Conservation (phyloP, 2,329 filamentous ascomycete genomes). For the Colletotrichum nymphaeae region DNA sequence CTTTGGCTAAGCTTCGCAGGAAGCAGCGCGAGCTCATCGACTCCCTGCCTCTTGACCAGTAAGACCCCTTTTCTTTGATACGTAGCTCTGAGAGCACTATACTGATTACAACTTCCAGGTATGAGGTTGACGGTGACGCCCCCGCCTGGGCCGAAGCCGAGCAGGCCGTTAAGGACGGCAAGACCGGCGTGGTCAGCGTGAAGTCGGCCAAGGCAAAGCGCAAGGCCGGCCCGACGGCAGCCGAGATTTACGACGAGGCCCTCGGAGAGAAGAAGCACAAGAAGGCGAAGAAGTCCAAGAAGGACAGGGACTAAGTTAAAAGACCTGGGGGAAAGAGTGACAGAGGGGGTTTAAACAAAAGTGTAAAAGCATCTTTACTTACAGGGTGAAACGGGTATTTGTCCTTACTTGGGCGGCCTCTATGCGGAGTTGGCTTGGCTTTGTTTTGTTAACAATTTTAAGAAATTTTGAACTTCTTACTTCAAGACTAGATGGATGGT, state of each 20-base stretch:
- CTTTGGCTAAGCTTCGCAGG: conserved; percentile 75
- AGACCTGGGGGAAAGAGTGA: background rate
- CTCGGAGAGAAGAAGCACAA: conserved; percentile 67
- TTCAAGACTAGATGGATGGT: background rate
- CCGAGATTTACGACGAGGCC: conserved; percentile 72
- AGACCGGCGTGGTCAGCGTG: conserved; percentile 79
- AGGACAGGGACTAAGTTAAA: conserved; percentile 10
- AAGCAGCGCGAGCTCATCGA: conserved; percentile 92
- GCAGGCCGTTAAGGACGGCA: conserved; percentile 76
- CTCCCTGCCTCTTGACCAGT: conserved; percentile 88
- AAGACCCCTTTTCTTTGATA: conserved; percentile 50
- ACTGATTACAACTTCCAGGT: conserved; percentile 53
- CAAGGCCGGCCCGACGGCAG: conserved; percentile 72
- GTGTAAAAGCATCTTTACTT: conserved; percentile 28
- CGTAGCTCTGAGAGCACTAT: conserved; percentile 1
- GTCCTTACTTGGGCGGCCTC: conserved; percentile 17
- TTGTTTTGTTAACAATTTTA: conserved; percentile 1
- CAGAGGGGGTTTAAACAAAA: conserved; percentile 10
- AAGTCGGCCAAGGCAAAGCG: conserved; percentile 83
- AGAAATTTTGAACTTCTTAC: background rate
- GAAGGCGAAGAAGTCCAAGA: conserved; percentile 60
- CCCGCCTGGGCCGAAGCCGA: conserved; percentile 78
- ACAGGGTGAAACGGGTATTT: conserved; percentile 21
- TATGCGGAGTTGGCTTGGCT: conserved; percentile 31
- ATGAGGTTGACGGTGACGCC: conserved; percentile 72